Base-by-base conservation (phyloP, 768 basidiomycete genomes). In the Agaricus subrufescens region DNA sequence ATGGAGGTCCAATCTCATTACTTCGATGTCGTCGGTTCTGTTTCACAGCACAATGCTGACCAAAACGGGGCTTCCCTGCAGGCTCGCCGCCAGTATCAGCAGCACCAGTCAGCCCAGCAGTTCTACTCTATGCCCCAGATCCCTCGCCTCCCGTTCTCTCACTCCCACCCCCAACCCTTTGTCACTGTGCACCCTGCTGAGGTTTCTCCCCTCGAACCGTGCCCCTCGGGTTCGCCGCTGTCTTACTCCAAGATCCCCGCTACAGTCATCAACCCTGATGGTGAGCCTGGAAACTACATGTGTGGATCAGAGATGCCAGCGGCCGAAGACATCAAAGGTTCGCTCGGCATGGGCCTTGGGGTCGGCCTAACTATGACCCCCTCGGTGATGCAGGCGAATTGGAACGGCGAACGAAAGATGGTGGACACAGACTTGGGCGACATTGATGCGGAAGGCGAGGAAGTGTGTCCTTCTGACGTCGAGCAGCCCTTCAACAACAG, bases 101-200 rank as follows among this genome's bases (percentile, higher is more conserved):
- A 55, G 38, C 50, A 53, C 42, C 57, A 55, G 31, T 40, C 53
- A 14, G 40, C 57, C 25, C 58, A 51, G 50, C 53, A 44, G 45
- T 53, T 56, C 56, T 56, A 42, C 46, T 42, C 44, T 26, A 50
- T 46, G 34, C 31, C 46, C 39, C 56, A 49, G 3, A 12, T 48
- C 19, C n/a, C 47, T 30, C 55, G 49, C 34, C 34, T 39, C 26
- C 45, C 27, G 11, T 34, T 49, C 48, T n/a, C 39, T 12, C 48
- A 56, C 50, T 26, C 42, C 48, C 59, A 52, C 29, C 50, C 46
- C 19, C 47, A 46, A 31, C 54, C 39, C 8, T 52, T 27, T 46
- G 61, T 54, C 38, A 64, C 63, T 30, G 63, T 68, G 23, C 65
- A 64, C 52, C 66, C 67, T 26, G 60, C 67, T 29, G 66, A 66